These are phyloP conservation scores for Clavispora carvajalis DNA, from an alignment of 805 yeast species.

Conservation along the genomic window DNA sequence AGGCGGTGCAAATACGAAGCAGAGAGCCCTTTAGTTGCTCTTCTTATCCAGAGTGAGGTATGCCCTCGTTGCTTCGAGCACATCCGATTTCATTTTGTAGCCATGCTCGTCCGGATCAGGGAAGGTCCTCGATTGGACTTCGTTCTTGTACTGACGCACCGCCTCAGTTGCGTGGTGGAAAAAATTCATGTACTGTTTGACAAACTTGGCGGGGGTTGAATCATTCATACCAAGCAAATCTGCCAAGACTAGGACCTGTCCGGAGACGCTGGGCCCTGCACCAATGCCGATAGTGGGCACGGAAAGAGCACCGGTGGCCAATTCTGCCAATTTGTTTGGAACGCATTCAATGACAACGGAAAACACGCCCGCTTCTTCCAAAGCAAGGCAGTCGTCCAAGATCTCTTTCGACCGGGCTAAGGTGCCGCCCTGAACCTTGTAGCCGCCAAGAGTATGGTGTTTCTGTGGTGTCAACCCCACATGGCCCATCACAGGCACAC, in stretches of 20 bases:
- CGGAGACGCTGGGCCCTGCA: conserved; percentile 79
- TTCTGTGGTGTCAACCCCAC: conserved; percentile 91
- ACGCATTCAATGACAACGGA: conserved; percentile 78
- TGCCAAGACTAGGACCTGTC: conserved; percentile 85
- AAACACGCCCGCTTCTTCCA: conserved; percentile 76
- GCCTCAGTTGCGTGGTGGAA: conserved; percentile 46
- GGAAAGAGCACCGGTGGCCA: conserved; percentile 52
- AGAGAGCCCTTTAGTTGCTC: neutral
- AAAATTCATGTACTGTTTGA: conserved; percentile 59
- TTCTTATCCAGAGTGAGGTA: neutral
- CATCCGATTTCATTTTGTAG: conserved; percentile 64
- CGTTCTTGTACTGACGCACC: conserved; percentile 49
- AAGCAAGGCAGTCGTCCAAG: conserved; percentile 58
- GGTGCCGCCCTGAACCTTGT: conserved; percentile 75
- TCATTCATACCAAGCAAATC: conserved; percentile 78
- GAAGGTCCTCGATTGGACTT: conserved; percentile 50
- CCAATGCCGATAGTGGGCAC: conserved; percentile 96
- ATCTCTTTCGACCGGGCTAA: conserved; percentile 50
- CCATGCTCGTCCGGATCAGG: conserved; percentile 62
- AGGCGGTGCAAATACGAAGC: no score
- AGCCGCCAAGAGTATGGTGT: conserved; percentile 75
- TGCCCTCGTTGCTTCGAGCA: conserved; percentile 30
- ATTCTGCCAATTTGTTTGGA: conserved; percentile 65
- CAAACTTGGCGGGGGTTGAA: conserved; percentile 52
- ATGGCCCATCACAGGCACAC: conserved; percentile 89